A percentile compares a stretch with the other conserved stretches of the same genome.
phyloP scores from a whole-genome alignment of 2,329 filamentous ascomycete genomes.

The Xylariales sp. region DNA sequence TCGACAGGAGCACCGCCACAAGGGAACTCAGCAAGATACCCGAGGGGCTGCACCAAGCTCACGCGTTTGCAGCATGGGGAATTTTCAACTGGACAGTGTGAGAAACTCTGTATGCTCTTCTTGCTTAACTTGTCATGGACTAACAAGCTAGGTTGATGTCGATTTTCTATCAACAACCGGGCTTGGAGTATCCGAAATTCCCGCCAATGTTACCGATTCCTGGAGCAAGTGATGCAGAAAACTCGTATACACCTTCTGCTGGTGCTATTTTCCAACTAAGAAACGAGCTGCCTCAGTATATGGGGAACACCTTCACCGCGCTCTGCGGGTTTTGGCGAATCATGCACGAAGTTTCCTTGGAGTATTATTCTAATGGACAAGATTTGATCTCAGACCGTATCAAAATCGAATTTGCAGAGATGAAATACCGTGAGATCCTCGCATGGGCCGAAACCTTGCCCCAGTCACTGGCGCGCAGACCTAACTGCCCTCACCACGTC shows the following conservation, averaged over 20 bases:
- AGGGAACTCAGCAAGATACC: conserved; percentile 7
- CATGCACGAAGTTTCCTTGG: conserved; percentile 23
- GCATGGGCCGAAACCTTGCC: conserved; percentile 30
- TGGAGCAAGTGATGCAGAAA: not conserved
- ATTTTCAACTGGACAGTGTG: conserved; percentile 33
- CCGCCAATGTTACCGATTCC: conserved; percentile 19
- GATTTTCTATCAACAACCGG: conserved; percentile 25
- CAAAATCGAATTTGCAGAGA: conserved; percentile 25
- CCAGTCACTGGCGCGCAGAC: conserved; percentile 15
- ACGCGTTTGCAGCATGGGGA: conserved; percentile 24
- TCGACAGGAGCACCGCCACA: conserved; percentile 4
- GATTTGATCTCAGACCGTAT: conserved; percentile 10
- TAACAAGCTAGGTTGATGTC: conserved; percentile 20
- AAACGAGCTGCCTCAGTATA: conserved; percentile 6
- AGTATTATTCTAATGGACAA: conserved; percentile 20
- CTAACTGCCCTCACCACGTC: conserved; percentile 27
- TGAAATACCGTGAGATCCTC: conserved; percentile 33
- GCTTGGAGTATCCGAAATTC: conserved; percentile 15
- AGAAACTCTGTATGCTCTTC: conserved; percentile 10
- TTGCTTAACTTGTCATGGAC: no score
- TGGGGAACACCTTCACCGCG: conserved; percentile 22
- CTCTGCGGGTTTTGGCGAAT: conserved; percentile 32
- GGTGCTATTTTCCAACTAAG: no score
- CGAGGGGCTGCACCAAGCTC: conserved; percentile 8
- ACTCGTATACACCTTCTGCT: no score